Evolutionary conservation across 1,284 basidiomycete species (phyloP), one percentile per base, ranked within the genome.

Genomic region (Phellopilus nigrolimitatus): DNA sequence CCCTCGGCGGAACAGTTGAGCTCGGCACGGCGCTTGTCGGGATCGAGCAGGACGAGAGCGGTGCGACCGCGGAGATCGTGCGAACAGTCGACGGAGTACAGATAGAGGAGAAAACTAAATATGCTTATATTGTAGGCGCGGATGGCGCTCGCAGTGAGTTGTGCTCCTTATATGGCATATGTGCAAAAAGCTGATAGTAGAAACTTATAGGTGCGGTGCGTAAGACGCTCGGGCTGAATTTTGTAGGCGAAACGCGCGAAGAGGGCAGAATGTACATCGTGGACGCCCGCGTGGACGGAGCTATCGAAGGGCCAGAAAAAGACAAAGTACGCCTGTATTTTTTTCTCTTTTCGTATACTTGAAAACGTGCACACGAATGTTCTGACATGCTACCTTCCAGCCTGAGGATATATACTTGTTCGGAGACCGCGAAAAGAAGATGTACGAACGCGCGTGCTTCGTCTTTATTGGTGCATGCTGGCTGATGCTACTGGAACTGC

Each of bases 221-320:
- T 22, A 76, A 77, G 52, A 61, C 65, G 25, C 65, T 76, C 6
- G 71, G 70, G 0, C 55, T 78, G 21, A 54, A 65, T 0, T 78
- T 79, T 53, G 49, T 73, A 1, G 78, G 78, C 0, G 72, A 79
- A 53, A 71, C 69, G 0, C 61, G 60, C 30, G 61, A 63, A 4
- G 60, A 68, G 8, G 59, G 31, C 12, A 47, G 28, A 19, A 69
- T 30, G 57, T 22, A 40, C 28, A 42, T 39, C 17, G 52, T 31
- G 5, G 52, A 54, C 24, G 33, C 33, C 24, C 21, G 31, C 9
- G 22, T 53, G 6, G 28, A 53, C 19, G 31, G 50, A 19, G 15
- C 47, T 34, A 38, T 27, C 12, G n/a, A 38, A 38, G 21, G 28
- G 25, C n/a, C 22, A 22, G 10, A 28, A 33, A 8, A 4, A 31